These are phyloP conservation scores for Botrytis sinoallii DNA, from an alignment of 2,329 filamentous ascomycete genomes.

Conservation along the genomic window DNA sequence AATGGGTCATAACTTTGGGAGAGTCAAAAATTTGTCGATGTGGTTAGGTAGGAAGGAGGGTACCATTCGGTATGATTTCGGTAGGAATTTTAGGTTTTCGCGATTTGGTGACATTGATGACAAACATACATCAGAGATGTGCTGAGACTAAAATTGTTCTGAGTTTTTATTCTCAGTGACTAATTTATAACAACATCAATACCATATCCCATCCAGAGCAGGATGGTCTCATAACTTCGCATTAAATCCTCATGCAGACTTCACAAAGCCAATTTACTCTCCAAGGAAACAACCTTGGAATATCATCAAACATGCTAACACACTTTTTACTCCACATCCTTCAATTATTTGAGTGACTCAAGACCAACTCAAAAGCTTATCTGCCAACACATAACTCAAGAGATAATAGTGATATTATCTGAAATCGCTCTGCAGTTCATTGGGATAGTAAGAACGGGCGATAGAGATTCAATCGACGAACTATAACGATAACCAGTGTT, in stretches of 20 bases:
- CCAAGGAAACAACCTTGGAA: not conserved
- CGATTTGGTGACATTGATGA: not conserved
- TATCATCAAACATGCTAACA: not conserved
- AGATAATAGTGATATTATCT: constrained; percentile 7
- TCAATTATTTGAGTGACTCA: no score
- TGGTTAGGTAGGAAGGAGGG: constrained; percentile 1
- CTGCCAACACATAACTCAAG: not conserved
- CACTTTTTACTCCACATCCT: not conserved
- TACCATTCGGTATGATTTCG: not conserved
- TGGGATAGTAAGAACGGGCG: not conserved
- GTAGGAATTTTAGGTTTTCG: not conserved
- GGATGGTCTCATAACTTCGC: not conserved
- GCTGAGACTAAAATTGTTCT: not conserved
- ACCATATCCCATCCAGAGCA: not conserved
- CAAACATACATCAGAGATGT: not conserved
- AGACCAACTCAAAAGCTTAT: not conserved
- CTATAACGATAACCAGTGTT: not conserved
- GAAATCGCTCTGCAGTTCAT: not conserved
- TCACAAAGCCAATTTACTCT: no score
- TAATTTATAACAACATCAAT: not conserved
- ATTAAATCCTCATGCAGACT: not conserved
- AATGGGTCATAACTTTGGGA: not conserved
- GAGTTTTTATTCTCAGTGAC: not conserved
- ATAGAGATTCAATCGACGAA: not conserved
- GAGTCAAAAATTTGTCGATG: not conserved